These are phyloP conservation scores for Esteya vermicola DNA, from an alignment of 2,329 filamentous ascomycete genomes.

Conservation along the genomic window DNA sequence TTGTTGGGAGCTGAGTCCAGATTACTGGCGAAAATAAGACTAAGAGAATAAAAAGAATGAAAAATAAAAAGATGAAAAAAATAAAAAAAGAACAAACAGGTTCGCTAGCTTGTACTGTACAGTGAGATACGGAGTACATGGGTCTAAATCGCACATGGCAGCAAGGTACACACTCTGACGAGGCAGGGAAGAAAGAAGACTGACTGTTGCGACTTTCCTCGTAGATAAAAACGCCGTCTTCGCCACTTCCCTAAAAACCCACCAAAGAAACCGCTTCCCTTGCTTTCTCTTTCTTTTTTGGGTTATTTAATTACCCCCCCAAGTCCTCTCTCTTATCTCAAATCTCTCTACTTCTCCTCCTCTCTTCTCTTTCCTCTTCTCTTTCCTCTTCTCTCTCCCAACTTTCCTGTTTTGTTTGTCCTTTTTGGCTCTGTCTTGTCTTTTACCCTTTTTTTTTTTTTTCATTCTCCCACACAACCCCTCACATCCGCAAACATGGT, in stretches of 20 bases:
- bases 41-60: too few species aligned
- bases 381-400: not conserved
- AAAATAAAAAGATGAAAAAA: too few species aligned
- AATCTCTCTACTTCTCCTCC: not conserved
- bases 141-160: not conserved
- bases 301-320: not conserved
- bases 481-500: too few species aligned
- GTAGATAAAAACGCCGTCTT: constrained; percentile 7
- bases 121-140: not conserved
- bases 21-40: too few species aligned
- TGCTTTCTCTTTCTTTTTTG: not conserved
- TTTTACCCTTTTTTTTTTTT: not conserved
- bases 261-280: not conserved
- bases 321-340: not conserved
- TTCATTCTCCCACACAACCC: not conserved
- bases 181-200: too few species aligned
- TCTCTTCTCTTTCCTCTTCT: not conserved
- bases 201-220: too few species aligned
- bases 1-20: too few species aligned
- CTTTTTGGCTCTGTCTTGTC: not conserved
- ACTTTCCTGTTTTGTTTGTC: not conserved
- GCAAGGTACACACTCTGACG: not conserved
- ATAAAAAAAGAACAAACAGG: constrained; percentile 5
- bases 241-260: constrained; percentile 5
- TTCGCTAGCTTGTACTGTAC: not conserved